Percentiles rank a stretch among this genome's conserved stretches.
Conservation (phyloP, 192 early-diverging fungal species). For the Mortierella claussenii region DNA sequence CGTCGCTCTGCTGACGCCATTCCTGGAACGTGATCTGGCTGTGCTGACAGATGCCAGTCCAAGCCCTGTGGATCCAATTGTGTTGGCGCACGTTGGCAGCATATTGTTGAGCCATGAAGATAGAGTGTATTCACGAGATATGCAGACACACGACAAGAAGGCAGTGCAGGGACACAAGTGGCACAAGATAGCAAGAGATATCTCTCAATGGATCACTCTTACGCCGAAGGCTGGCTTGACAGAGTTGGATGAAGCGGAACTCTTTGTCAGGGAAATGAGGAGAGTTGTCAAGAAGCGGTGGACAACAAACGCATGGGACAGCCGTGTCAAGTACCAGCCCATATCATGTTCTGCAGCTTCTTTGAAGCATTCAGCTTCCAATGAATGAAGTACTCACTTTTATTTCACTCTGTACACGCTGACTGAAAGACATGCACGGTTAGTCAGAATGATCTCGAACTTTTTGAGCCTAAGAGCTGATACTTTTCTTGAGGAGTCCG, state of each 20-base stretch:
- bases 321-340: slow-evolving; percentile 10
- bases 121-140: too few species aligned
- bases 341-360: too few species aligned
- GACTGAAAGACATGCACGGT: slow-evolving; percentile 27
- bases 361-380: too few species aligned
- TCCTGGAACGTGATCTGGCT: slow-evolving; percentile 29
- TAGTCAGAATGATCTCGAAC: neutral
- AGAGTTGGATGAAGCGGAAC: slow-evolving; percentile 1
- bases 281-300: slow-evolving; percentile 16
- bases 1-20: slow-evolving; percentile 8
- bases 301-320: slow-evolving; percentile 16
- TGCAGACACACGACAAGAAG: too few species aligned
- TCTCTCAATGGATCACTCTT: slow-evolving; percentile 16
- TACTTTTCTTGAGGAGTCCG: slow-evolving; percentile 36
- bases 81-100: slow-evolving; percentile 17
- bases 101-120: slow-evolving; percentile 12
- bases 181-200: slow-evolving; percentile 6
- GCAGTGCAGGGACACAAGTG: neutral
- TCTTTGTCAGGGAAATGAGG: slow-evolving; percentile 29
- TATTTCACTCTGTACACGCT: too few species aligned
- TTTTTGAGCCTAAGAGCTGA: slow-evolving; percentile 17
- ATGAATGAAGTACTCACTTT: too few species aligned
- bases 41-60: slow-evolving; percentile 12
- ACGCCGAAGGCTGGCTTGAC: neutral
- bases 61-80: neutral